phyloP scores from a whole-genome alignment of 768 basidiomycete species.

The Serpula lacrymans region DNA sequence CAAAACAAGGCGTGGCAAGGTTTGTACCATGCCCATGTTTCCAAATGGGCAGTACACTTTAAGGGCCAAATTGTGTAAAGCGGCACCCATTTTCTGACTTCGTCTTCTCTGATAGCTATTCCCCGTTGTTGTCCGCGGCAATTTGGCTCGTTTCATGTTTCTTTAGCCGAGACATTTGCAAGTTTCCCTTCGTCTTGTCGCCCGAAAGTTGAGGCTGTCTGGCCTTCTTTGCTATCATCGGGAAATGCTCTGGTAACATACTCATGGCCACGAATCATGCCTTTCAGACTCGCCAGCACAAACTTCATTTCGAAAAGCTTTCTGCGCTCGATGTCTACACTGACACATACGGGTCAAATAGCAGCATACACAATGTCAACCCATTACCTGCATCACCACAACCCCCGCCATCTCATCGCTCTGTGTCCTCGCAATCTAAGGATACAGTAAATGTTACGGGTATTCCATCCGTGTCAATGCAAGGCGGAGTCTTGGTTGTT shows the following conservation, averaged over 20 bases:
- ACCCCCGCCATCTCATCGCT: constrained; percentile 14
- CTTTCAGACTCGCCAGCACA: constrained; percentile 16
- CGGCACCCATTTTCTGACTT: no score
- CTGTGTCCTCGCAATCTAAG: constrained; percentile 34
- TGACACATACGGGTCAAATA: constrained; percentile 25
- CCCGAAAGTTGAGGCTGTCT: no score
- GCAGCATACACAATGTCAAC: constrained; percentile 14
- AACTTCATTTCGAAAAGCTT: constrained; percentile 19
- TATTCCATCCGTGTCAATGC: constrained; percentile 74
- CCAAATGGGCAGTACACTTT: no score
- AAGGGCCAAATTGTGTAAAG: no score
- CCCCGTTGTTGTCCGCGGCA: no score
- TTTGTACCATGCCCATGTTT: no score
- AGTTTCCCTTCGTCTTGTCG: no score
- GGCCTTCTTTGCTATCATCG: constrained; percentile 8
- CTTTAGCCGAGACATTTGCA: no score
- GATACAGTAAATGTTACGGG: constrained; percentile 67
- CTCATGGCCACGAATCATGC: constrained; percentile 30
- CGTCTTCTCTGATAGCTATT: no score
- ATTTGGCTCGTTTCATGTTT: no score
- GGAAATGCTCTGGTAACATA: constrained; percentile 34
- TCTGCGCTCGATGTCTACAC: no score
- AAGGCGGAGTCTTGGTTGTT: constrained; percentile 65
- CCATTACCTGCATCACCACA: constrained; percentile 13
- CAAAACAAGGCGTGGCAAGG: no score